A percentile compares a stretch with the other conserved stretches of the same genome.
These are phyloP conservation scores for Fusarium tanahbumbuense DNA, from an alignment of 2,329 filamentous ascomycete species.

Conservation along the genomic window DNA sequence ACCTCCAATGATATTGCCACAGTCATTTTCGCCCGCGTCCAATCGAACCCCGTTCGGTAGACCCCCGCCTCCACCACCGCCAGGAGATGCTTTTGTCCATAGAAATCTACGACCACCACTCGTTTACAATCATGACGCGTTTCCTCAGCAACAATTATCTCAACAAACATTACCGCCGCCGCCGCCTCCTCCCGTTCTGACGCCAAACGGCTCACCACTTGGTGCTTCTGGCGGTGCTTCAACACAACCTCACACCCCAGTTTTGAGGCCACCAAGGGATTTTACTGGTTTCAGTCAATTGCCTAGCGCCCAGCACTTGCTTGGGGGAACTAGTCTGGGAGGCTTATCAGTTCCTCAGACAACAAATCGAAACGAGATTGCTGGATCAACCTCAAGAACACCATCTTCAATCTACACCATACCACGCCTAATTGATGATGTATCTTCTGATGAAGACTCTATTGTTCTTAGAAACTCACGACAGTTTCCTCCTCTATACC, in stretches of 20 bases:
- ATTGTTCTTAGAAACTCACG: conserved; percentile 48
- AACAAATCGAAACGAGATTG: conserved; percentile 1
- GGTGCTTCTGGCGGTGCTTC: neutral
- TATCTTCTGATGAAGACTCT: conserved; percentile 45
- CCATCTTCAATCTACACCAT: conserved; percentile 42
- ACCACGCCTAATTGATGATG: conserved; percentile 38
- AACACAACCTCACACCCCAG: neutral
- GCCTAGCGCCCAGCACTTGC: neutral
- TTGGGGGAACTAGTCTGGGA: neutral
- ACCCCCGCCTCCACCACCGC: conserved; percentile 27
- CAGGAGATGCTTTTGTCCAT: conserved; percentile 6
- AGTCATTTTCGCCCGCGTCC: conserved; percentile 6
- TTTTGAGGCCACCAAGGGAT: conserved; percentile 6
- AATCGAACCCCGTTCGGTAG: conserved; percentile 6
- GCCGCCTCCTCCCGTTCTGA: neutral
- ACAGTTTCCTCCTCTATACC: conserved; percentile 50
- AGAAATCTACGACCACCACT: conserved; percentile 28
- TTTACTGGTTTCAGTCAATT: conserved; percentile 5
- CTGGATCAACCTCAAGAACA: conserved; percentile 25
- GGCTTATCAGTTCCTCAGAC: neutral
- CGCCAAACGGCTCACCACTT: neutral
- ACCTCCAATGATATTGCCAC: conserved; percentile 12
- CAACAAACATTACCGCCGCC: conserved; percentile 11
- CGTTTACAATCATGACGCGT: conserved; percentile 9
- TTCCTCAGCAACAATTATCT: conserved; percentile 10